These are phyloP conservation scores for Oryza glaberrima DNA, from an alignment of 176 grass and related monocot genomes.

Conservation along the genomic window DNA sequence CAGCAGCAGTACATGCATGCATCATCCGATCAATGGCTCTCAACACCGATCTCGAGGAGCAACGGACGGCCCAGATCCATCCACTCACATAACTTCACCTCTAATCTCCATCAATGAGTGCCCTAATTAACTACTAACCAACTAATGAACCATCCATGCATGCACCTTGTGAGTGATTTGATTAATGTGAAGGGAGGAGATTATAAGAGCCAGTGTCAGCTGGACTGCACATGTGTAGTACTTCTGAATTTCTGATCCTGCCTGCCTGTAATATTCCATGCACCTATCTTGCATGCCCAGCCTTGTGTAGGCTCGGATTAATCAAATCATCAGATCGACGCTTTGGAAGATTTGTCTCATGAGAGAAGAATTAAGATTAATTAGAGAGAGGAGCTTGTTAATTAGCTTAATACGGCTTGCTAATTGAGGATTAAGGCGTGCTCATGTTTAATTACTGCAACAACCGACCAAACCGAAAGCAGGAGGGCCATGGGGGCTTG, in stretches of 20 bases:
- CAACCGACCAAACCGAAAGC: slow-evolving; percentile 42
- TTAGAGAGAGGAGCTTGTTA: too few relatives aligned
- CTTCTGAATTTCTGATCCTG: slow-evolving; percentile 1
- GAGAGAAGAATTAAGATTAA: slow-evolving; percentile 5
- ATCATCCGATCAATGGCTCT: neutral
- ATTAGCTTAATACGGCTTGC: neutral
- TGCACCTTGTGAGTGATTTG: neutral
- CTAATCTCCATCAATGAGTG: neutral
- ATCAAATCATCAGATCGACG: slow-evolving; percentile 9
- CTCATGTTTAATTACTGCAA: neutral
- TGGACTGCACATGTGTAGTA: slow-evolving; percentile 13
- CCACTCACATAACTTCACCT: neutral
- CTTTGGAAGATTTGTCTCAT: slow-evolving; percentile 10
- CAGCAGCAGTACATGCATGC: neutral
- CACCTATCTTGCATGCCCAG: slow-evolving; percentile 12
- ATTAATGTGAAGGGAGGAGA: too few relatives aligned
- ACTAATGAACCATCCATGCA: slow-evolving; percentile 2
- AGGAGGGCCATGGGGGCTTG: neutral
- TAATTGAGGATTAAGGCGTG: slow-evolving; percentile 25
- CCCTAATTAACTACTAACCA: neutral
- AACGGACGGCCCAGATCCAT: neutral
- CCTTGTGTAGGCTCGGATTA: neutral
- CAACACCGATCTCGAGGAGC: neutral
- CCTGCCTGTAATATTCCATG: slow-evolving; percentile 33
- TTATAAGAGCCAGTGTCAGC: neutral